These are phyloP conservation scores for Penicillium sp. DNA, from an alignment of 2,329 filamentous ascomycete species.

Conservation along the genomic window DNA sequence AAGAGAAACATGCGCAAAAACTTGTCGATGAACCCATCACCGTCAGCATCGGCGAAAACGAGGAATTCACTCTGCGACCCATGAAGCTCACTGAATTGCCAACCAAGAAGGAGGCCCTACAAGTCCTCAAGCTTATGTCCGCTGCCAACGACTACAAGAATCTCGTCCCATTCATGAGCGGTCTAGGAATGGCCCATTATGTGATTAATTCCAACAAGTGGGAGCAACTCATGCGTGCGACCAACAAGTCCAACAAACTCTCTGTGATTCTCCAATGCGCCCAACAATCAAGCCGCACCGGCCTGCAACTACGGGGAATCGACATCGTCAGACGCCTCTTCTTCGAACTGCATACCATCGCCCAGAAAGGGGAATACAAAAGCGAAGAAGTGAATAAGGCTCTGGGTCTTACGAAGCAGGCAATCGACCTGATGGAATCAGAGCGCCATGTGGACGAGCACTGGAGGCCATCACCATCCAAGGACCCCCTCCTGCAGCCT, in stretches of 20 bases:
- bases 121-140: slow-evolving; percentile 41
- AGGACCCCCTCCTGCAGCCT: slow-evolving; percentile 30
- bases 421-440: slow-evolving; percentile 30
- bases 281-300: slow-evolving; percentile 40
- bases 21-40: slow-evolving; percentile 46
- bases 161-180: slow-evolving; percentile 45
- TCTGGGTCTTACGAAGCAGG: slow-evolving; percentile 38
- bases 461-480: neutral
- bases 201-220: slow-evolving; percentile 28
- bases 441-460: neutral
- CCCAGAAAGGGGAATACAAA: slow-evolving; percentile 38
- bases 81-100: slow-evolving; percentile 40
- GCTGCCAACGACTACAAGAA: slow-evolving; percentile 46
- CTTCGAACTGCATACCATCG: slow-evolving; percentile 42
- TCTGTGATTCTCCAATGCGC: slow-evolving; percentile 42
- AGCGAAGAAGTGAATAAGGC: slow-evolving; percentile 35
- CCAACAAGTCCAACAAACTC: slow-evolving; percentile 40
- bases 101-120: slow-evolving; percentile 34
- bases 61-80: slow-evolving; percentile 46
- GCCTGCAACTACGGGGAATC: slow-evolving; percentile 37
- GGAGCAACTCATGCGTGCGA: slow-evolving; percentile 44
- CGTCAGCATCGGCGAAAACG: slow-evolving; percentile 42
- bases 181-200: slow-evolving; percentile 37
- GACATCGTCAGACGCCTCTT: slow-evolving; percentile 40
- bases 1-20: slow-evolving; percentile 37